Conservation (phyloP, 352 stramenopile genomes). For the Pythium rishiriense region DNA sequence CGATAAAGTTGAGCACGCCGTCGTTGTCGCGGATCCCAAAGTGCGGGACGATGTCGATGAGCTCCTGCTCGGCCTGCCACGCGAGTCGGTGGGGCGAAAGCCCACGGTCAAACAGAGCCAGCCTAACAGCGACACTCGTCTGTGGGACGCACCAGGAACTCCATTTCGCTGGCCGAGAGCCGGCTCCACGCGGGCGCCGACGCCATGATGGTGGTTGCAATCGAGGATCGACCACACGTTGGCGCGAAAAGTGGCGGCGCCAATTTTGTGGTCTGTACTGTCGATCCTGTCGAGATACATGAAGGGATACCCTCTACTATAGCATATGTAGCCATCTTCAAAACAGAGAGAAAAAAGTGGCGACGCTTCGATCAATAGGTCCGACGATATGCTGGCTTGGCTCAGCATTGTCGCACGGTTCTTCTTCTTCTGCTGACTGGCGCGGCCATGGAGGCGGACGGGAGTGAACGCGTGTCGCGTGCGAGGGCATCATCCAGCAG, state of each 20-base stretch:
- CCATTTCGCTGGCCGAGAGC: constrained; percentile 65
- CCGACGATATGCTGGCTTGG: not conserved
- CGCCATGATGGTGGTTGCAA: constrained; percentile 18
- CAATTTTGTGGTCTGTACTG: no score
- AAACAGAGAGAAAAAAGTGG: not conserved
- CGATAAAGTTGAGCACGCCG: constrained; percentile 80
- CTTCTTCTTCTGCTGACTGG: no score
- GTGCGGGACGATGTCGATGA: constrained; percentile 84
- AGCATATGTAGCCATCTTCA: not conserved
- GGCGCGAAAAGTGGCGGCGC: not conserved
- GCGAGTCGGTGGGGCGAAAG: not conserved
- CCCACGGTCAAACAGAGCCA: not conserved
- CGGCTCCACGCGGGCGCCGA: constrained; percentile 29
- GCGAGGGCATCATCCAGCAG: no score
- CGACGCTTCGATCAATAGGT: not conserved
- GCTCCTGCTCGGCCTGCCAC: constrained; percentile 79
- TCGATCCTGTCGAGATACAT: no score
- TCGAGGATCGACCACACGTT: not conserved
- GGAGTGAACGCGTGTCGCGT: not conserved
- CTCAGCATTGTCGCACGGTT: not conserved
- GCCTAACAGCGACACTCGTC: not conserved
- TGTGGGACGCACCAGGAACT: constrained; percentile 62
- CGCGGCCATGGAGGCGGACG: no score
- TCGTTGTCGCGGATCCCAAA: constrained; percentile 82
- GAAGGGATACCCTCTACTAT: not conserved